phyloP scores from a whole-genome alignment of 2,329 filamentous ascomycete species.

The Byssochlamys sp. region DNA sequence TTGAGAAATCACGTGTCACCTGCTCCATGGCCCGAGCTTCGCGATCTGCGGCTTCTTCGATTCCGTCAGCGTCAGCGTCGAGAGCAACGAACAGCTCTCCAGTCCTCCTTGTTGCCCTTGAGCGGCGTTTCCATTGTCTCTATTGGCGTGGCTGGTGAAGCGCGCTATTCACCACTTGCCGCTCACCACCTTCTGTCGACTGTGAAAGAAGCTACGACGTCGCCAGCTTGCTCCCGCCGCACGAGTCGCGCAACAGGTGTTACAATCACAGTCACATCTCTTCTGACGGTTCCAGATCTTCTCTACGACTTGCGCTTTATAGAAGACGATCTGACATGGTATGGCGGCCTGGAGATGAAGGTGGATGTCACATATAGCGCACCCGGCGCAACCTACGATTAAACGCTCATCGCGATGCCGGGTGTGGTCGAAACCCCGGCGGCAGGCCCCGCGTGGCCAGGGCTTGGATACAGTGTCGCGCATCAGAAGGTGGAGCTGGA shows the following conservation, averaged over 20 bases:
- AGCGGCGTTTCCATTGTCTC: neutral
- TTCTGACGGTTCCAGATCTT: neutral
- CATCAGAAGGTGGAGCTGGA: constrained; percentile 85
- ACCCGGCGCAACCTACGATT: constrained; percentile 28
- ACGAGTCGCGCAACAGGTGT: neutral
- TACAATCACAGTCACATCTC: neutral
- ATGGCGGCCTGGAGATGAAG: constrained; percentile 27
- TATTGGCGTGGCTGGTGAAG: neutral
- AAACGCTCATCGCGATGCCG: constrained; percentile 29
- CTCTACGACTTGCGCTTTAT: neutral
- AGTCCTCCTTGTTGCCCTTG: neutral
- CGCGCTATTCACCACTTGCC: neutral
- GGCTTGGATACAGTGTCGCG: constrained; percentile 50
- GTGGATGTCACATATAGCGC: constrained; percentile 26
- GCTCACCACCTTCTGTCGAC: neutral
- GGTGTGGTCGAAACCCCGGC: constrained; percentile 27
- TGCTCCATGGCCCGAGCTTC: neutral
- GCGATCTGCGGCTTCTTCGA: neutral
- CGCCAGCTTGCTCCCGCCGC: neutral
- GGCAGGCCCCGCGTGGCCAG: constrained; percentile 18
- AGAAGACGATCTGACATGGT: neutral
- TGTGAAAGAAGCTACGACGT: neutral
- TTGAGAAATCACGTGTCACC: neutral
- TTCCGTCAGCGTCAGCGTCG: neutral
- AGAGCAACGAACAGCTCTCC: neutral